A percentile compares a stretch with the other conserved stretches of the same genome.
These are phyloP conservation scores for Cutaneotrichosporon arboriforme DNA, from an alignment of 1,284 basidiomycete genomes.

Conservation along the genomic window DNA sequence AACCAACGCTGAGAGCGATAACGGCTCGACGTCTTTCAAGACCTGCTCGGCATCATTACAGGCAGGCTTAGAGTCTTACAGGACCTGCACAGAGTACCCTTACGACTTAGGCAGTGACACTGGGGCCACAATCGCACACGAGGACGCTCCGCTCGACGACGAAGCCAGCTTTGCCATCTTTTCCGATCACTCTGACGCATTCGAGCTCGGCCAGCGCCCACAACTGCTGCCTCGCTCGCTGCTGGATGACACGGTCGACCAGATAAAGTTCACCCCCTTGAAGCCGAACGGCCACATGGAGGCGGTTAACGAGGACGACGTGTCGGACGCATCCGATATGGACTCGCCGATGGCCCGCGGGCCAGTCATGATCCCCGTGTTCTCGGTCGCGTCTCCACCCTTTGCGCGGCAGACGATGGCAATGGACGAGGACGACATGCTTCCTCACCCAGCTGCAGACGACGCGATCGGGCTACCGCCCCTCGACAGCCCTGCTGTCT, in stretches of 20 bases:
- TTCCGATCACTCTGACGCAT: neutral
- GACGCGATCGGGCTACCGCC: slow-evolving; percentile 5
- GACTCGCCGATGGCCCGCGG: slow-evolving; percentile 35
- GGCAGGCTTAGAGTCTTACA: no score
- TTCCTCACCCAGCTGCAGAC: neutral
- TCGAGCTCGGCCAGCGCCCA: neutral
- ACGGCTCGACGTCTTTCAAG: no score
- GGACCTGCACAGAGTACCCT: no score
- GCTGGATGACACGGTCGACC: neutral
- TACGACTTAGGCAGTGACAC: no score
- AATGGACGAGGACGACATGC: neutral
- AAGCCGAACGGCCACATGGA: slow-evolving; percentile 6
- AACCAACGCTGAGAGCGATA: no score
- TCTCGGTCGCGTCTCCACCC: slow-evolving; percentile 4
- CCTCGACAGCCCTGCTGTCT: slow-evolving; percentile 5
- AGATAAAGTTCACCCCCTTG: neutral
- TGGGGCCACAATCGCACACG: no score
- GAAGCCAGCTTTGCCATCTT: neutral
- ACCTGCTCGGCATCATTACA: no score
- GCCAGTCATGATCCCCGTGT: slow-evolving; percentile 33
- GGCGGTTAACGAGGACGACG: slow-evolving; percentile 1
- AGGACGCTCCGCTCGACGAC: no score
- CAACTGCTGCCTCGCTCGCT: neutral
- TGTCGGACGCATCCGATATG: slow-evolving; percentile 13
- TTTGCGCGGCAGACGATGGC: neutral